Percentiles rank a stretch among this genome's conserved stretches.
Conservation (phyloP, 306 rosid species). For the Comarum palustre region DNA sequence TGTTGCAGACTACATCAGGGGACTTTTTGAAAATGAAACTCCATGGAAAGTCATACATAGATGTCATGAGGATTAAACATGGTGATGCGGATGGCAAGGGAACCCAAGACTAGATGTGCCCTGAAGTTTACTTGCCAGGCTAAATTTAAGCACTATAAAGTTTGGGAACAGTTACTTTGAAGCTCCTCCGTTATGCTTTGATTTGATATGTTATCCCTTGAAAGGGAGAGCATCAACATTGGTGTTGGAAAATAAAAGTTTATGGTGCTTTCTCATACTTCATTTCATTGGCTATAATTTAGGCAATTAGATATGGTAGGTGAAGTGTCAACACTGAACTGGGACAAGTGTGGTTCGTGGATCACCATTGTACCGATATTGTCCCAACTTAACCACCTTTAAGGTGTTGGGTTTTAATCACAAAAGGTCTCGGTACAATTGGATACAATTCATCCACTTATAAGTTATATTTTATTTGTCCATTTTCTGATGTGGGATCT, state of each 20-base stretch:
- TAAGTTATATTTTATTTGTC: no score
- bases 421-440: no score
- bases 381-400: no score
- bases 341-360: no score
- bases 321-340: no score
- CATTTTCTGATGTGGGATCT: no score
- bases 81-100: neutral
- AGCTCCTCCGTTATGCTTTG: neutral
- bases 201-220: neutral
- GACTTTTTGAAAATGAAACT: constrained; percentile 31
- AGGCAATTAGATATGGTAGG: neutral
- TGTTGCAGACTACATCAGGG: constrained; percentile 38
- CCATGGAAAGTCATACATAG: constrained; percentile 38
- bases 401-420: no score
- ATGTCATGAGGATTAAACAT: constrained; percentile 31
- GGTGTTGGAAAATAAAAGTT: neutral
- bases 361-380: no score
- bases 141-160: neutral
- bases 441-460: no score
- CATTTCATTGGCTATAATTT: neutral
- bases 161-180: neutral
- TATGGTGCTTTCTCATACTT: neutral
- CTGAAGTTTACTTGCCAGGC: neutral
- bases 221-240: neutral
- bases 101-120: neutral